Evolutionary conservation across 1,284 basidiomycete species (phyloP), one percentile per base, ranked within the genome.

Genomic region (Sporisorium sorghi): DNA sequence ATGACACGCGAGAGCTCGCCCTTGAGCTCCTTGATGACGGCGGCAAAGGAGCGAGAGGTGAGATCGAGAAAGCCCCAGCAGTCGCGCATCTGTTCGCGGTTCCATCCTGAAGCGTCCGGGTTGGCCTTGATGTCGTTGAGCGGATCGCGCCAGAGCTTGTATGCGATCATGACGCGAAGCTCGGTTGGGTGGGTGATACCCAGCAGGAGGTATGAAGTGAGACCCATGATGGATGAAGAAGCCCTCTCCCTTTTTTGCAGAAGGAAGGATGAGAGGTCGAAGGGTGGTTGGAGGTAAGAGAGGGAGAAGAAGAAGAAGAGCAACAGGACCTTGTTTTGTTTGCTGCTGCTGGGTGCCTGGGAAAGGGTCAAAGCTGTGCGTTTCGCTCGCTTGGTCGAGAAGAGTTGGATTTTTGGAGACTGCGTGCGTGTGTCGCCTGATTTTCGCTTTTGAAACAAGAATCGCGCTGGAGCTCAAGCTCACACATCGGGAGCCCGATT

Each of bases 11-110:
- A 93, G 63, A 99, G 87, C 83, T 98, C 96, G 2, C 94, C 96
- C 52, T 99, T 94, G 12, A 99, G 87, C 86, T 98, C 93, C 86
- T 97, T 97, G 84, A 98, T 95, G 76, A 99, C 96, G 9, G 92
- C 90, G 4, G 94, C 88, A 79, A 97, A 99, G 85, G 91, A 93
- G 66, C 95, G 87, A 76, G 92, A 94, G 11, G 95, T 97, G 85
- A 88, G 75, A 87, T 97, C 94, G 58, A 99, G 87, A 80, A 96
- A 91, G 5, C 89, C 86, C 96, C 95, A 99, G 84, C 94, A 98
- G 50, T 89, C 87, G 58, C 90, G 88, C 96, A 99, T 99, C 21
- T 63, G 70, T 46, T 83, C 59, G n/a, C 83, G 76, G 48, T 84
- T 73, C 75, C 79, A 83, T 10, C 84, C 80, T 28, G 76, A 77